Conservation (phyloP, 1,284 basidiomycete genomes). For the Kalmanozyma brasiliensis region DNA sequence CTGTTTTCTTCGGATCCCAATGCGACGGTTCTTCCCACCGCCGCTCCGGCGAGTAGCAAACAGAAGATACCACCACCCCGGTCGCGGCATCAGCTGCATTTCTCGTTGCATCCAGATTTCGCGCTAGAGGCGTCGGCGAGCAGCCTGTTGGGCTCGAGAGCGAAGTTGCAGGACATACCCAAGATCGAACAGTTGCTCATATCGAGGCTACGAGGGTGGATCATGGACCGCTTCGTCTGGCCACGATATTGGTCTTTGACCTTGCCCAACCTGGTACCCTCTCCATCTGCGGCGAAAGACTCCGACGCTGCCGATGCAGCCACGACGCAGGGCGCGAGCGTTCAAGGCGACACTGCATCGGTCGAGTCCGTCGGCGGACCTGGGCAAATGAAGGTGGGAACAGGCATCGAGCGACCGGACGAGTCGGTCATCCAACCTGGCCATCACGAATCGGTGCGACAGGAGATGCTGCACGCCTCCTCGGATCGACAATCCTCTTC, state of each 20-base stretch:
- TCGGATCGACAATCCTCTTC: conserved; percentile 7
- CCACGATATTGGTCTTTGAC: conserved; percentile 70
- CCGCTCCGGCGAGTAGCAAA: conserved; percentile 57
- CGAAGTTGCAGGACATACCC: conserved; percentile 74
- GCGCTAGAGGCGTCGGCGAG: conserved; percentile 72
- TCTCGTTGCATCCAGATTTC: conserved; percentile 73
- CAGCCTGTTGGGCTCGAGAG: conserved; percentile 72
- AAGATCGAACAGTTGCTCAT: conserved; percentile 74
- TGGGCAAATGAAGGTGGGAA: conserved; percentile 40
- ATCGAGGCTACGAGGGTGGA: conserved; percentile 70
- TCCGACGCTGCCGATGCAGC: background rate
- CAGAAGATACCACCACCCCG: conserved; percentile 48
- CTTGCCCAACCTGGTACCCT: conserved; percentile 66
- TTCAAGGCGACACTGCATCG: background rate
- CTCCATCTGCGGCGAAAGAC: conserved; percentile 21
- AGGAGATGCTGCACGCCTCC: conserved; percentile 31
- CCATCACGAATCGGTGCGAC: conserved; percentile 37
- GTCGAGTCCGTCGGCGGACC: conserved; percentile 4
- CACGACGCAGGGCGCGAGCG: background rate
- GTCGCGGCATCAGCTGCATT: conserved; percentile 69
- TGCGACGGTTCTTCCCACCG: conserved; percentile 31
- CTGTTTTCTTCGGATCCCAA: conserved; percentile 31
- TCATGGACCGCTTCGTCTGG: conserved; percentile 72
- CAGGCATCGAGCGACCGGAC: conserved; percentile 29
- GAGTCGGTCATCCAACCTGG: conserved; percentile 43